Evolutionary conservation across 768 basidiomycete species (phyloP).

Genomic region (Suillus weaverae): DNA sequence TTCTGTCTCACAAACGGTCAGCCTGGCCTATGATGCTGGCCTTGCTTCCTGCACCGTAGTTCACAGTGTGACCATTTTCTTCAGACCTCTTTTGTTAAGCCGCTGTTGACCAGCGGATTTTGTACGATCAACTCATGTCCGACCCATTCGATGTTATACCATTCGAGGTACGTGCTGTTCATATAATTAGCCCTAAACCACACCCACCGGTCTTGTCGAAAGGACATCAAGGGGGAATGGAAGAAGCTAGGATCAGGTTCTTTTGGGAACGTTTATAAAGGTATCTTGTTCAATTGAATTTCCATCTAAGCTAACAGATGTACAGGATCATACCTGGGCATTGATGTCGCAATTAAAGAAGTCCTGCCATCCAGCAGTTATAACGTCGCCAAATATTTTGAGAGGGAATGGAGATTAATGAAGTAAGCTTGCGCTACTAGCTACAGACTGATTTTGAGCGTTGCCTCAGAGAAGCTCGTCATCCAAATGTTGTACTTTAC

Average conservation of each 20-base stretch:
- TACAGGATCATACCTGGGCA: slow-evolving; percentile 87
- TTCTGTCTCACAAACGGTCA: slow-evolving; percentile 2
- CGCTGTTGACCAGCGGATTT: not conserved
- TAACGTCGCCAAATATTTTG: slow-evolving; percentile 96
- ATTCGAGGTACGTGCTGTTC: slow-evolving; percentile 57
- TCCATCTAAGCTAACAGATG: slow-evolving; percentile 8
- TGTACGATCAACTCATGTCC: slow-evolving; percentile 36
- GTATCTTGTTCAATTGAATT: slow-evolving; percentile 35
- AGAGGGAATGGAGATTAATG: slow-evolving; percentile 98
- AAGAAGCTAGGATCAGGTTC: slow-evolving; percentile 90
- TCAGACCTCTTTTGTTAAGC: not conserved
- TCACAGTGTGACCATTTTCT: not conserved
- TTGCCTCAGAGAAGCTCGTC: slow-evolving; percentile 66
- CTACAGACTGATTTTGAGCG: slow-evolving; percentile 8
- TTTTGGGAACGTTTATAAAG: slow-evolving; percentile 92
- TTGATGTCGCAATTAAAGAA: slow-evolving; percentile 96
- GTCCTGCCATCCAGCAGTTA: slow-evolving; percentile 90
- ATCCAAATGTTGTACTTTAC: slow-evolving; percentile 92
- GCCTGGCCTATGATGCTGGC: not conserved
- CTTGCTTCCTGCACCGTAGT: slow-evolving; percentile 1
- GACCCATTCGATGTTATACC: slow-evolving; percentile 89
- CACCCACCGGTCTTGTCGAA: slow-evolving; percentile 12
- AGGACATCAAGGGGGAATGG: slow-evolving; percentile 90
- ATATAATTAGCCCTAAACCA: not conserved
- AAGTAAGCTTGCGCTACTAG: slow-evolving; percentile 43